Conservation (phyloP, 1,284 basidiomycete species). For the Rhizopogon hawkerae region DNA sequence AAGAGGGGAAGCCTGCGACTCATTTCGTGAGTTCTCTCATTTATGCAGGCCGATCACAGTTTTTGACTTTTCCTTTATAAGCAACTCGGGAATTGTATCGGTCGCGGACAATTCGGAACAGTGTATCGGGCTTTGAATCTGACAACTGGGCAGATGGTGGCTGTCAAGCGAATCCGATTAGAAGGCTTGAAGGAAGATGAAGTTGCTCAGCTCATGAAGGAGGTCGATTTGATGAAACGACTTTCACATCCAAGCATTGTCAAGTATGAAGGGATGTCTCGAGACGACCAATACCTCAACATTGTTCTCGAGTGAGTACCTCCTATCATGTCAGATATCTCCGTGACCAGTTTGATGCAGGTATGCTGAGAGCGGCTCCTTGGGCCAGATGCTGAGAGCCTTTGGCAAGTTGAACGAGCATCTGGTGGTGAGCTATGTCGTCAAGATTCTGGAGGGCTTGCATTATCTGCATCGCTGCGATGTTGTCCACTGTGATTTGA, state of each 20-base stretch:
- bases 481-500: slow-evolving; percentile 88
- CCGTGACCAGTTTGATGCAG: slow-evolving; percentile 31
- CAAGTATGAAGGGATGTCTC: slow-evolving; percentile 92
- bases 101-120: slow-evolving; percentile 91
- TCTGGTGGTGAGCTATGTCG: slow-evolving; percentile 82
- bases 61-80: slow-evolving; percentile 27
- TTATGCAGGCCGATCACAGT: slow-evolving; percentile 7
- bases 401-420: slow-evolving; percentile 89
- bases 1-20: slow-evolving; percentile 72
- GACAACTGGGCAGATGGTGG: slow-evolving; percentile 89
- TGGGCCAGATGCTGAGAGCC: slow-evolving; percentile 83
- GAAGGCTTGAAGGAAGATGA: slow-evolving; percentile 82
- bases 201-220: slow-evolving; percentile 79
- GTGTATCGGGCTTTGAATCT: slow-evolving; percentile 92
- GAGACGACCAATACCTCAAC: slow-evolving; percentile 78
- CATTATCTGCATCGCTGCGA: slow-evolving; percentile 81
- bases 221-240: slow-evolving; percentile 85
- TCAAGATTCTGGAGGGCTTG: slow-evolving; percentile 89
- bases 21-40: slow-evolving; percentile 64
- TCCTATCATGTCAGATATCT: slow-evolving; percentile 10
- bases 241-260: slow-evolving; percentile 89
- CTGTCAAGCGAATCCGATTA: slow-evolving; percentile 85
- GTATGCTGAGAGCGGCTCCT: slow-evolving; percentile 89
- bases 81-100: slow-evolving; percentile 96
- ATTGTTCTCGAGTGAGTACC: slow-evolving; percentile 82